phyloP scores from a whole-genome alignment of 305 asterid genomes.

The Fraxinus xanthoxyloides region DNA sequence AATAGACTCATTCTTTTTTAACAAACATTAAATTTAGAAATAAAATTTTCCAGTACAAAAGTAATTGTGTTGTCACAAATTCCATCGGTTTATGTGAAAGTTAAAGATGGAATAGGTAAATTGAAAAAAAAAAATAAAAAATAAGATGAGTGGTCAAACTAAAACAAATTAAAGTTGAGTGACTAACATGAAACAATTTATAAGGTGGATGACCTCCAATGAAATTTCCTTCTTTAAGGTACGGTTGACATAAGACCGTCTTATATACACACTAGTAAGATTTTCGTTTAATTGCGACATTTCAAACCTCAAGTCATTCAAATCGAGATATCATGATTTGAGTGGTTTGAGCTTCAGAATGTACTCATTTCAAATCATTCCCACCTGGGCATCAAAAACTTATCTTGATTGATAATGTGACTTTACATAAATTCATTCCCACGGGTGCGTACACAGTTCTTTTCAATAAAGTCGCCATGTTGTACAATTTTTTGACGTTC shows the following conservation, averaged over 20 bases:
- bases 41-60: background rate
- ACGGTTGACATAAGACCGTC: background rate
- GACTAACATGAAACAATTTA: background rate
- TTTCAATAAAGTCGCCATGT: background rate
- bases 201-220: background rate
- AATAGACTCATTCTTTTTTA: background rate
- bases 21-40: background rate
- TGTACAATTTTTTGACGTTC: constrained; percentile 7
- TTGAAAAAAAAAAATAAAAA: background rate
- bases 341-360: background rate
- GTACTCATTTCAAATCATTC: background rate
- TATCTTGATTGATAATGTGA: background rate
- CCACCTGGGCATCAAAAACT: background rate
- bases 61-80: background rate
- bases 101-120: background rate
- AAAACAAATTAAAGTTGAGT: background rate
- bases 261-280: too few species aligned
- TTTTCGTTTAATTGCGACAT: background rate
- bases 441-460: background rate
- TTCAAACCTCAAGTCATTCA: background rate
- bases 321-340: background rate
- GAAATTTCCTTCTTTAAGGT: background rate
- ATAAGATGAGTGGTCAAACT: background rate
- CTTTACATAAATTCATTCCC: background rate
- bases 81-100: background rate